These are phyloP conservation scores for Lasiodiplodia sp. DNA, from an alignment of 2,329 filamentous ascomycete species.

Conservation along the genomic window DNA sequence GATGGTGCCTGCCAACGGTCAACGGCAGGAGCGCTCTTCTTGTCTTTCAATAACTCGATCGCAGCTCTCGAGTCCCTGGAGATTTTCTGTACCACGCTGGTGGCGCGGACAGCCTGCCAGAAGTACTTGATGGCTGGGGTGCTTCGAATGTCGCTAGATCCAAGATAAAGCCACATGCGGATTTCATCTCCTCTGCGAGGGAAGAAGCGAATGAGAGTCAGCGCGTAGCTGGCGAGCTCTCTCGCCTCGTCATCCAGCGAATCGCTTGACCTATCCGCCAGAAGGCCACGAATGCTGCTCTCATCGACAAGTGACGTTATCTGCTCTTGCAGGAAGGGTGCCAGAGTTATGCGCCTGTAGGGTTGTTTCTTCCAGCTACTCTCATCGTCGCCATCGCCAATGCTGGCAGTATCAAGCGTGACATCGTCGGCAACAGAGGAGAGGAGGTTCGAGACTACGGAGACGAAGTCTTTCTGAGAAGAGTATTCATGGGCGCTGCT, in stretches of 20 bases:
- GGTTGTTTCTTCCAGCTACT: constrained; percentile 40
- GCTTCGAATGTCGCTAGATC: constrained; percentile 62
- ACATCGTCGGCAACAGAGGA: constrained; percentile 64
- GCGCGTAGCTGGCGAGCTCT: constrained; percentile 81
- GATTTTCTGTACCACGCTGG: constrained; percentile 65
- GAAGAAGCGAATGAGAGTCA: constrained; percentile 86
- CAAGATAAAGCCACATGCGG: constrained; percentile 90
- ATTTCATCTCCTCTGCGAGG: constrained; percentile 84
- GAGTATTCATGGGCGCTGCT: constrained; percentile 48
- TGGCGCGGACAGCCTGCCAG: constrained; percentile 72
- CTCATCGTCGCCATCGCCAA: constrained; percentile 37
- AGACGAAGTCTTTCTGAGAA: constrained; percentile 62
- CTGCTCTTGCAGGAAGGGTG: constrained; percentile 66
- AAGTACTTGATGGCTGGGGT: constrained; percentile 80
- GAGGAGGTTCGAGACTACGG: constrained; percentile 62
- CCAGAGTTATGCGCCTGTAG: constrained; percentile 29
- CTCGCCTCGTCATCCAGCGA: constrained; percentile 63
- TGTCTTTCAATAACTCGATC: constrained; percentile 61
- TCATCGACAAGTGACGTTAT: constrained; percentile 77
- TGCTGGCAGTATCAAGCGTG: constrained; percentile 53
- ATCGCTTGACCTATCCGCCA: constrained; percentile 55
- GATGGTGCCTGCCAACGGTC: constrained; percentile 44
- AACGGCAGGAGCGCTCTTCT: constrained; percentile 42
- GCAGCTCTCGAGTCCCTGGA: constrained; percentile 64
- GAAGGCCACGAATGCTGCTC: constrained; percentile 71